A percentile compares a stretch with the other conserved stretches of the same genome.
Conservation (phyloP, 2,329 filamentous ascomycete genomes). For the Penicillium digitatum region DNA sequence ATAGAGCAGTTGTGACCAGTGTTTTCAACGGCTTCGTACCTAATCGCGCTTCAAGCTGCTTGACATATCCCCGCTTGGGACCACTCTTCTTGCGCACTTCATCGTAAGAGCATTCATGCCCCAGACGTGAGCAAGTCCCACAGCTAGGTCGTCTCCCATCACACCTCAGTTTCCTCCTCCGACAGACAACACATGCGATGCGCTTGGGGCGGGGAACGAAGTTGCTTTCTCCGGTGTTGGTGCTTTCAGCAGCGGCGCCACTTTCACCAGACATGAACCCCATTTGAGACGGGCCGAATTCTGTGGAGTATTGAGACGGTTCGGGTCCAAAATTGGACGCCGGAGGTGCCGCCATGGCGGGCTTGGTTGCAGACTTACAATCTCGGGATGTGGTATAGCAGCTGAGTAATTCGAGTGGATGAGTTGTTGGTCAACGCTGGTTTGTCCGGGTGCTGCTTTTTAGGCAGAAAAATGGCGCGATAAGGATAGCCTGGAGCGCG, state of each 20-base stretch:
- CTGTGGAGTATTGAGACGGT: constrained; percentile 29
- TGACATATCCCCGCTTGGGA: constrained; percentile 90
- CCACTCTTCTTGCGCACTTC: constrained; percentile 92
- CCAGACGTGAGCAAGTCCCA: constrained; percentile 80
- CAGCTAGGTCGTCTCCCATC: constrained; percentile 81
- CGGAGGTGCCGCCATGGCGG: constrained; percentile 19
- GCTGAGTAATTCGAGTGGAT: constrained; percentile 12
- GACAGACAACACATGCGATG: constrained; percentile 89
- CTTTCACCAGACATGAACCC: constrained; percentile 18
- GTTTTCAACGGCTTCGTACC: constrained; percentile 55
- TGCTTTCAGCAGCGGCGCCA: constrained; percentile 31
- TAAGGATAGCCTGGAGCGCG: neutral
- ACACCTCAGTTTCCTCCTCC: constrained; percentile 87
- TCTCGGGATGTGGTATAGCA: neutral
- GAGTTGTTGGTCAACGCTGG: constrained; percentile 6
- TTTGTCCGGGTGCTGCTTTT: constrained; percentile 5
- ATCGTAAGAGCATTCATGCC: constrained; percentile 85
- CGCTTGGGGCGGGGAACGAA: constrained; percentile 80
- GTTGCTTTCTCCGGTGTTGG: constrained; percentile 45
- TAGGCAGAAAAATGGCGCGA: neutral
- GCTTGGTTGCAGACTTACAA: constrained; percentile 1
- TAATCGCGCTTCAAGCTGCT: constrained; percentile 84
- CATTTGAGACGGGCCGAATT: constrained; percentile 13
- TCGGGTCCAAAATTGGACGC: constrained; percentile 15
- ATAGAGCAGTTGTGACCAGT: neutral